These are phyloP conservation scores for Pseudocercospora vitis DNA, from an alignment of 2,329 filamentous ascomycete genomes.

Conservation along the genomic window DNA sequence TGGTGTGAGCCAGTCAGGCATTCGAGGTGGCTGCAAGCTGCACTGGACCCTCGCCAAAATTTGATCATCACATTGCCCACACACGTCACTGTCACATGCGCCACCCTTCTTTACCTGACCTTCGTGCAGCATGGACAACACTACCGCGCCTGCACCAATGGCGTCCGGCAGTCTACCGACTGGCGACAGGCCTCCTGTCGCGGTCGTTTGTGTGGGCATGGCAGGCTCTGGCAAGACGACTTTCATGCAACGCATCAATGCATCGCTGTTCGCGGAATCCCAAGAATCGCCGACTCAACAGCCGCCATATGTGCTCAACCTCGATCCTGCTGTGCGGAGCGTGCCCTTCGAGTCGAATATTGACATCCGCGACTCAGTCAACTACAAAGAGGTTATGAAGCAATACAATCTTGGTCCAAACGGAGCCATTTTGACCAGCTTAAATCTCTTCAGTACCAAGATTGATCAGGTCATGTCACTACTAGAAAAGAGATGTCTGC, in stretches of 20 bases:
- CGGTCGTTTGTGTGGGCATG: conserved; percentile 96
- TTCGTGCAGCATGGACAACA: background rate
- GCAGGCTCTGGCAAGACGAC: conserved; percentile 99
- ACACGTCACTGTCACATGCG: conserved; percentile 1
- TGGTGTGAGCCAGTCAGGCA: background rate
- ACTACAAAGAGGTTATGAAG: conserved; percentile 99
- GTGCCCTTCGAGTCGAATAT: conserved; percentile 97
- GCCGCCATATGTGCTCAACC: conserved; percentile 92
- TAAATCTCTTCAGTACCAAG: conserved; percentile 97
- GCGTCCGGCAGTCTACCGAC: conserved; percentile 12
- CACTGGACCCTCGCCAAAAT: conserved; percentile 9
- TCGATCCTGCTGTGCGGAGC: conserved; percentile 90
- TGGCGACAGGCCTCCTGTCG: conserved; percentile 57
- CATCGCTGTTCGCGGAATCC: conserved; percentile 70
- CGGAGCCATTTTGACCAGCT: conserved; percentile 88
- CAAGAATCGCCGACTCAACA: conserved; percentile 55
- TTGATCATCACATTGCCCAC: conserved; percentile 9
- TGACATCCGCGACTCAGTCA: conserved; percentile 97
- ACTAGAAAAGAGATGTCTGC: conserved; percentile 73
- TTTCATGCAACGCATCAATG: conserved; percentile 98
- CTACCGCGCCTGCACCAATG: conserved; percentile 2
- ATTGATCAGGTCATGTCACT: conserved; percentile 90
- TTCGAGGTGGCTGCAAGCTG: too few species aligned
- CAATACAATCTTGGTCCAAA: conserved; percentile 98
- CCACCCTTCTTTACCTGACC: background rate